A percentile compares a stretch with the other conserved stretches of the same genome.
phyloP scores from a whole-genome alignment of 1,139 yeast species.

The Debaryomyces coudertii region DNA sequence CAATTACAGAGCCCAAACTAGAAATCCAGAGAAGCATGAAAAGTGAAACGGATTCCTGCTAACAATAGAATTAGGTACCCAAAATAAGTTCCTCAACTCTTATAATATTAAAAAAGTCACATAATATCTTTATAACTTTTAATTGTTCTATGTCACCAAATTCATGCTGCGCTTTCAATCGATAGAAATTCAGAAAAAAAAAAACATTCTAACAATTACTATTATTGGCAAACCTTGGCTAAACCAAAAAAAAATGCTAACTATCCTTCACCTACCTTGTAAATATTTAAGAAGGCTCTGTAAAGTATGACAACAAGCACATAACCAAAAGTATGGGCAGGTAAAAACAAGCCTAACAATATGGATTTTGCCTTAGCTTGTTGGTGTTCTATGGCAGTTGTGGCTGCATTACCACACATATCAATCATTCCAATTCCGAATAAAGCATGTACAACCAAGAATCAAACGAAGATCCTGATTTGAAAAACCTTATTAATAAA shows the following conservation, averaged over 20 bases:
- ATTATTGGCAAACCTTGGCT: constrained; percentile 59
- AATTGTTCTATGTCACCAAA: constrained; percentile 11
- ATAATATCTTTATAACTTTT: constrained; percentile 14
- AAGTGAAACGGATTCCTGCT: constrained; percentile 54
- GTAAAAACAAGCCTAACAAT: constrained; percentile 42
- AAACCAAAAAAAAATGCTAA: constrained; percentile 79
- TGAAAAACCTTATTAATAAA: constrained; percentile 11
- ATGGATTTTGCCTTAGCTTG: constrained; percentile 39
- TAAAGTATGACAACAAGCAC: constrained; percentile 39
- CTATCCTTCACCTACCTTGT: constrained; percentile 56
- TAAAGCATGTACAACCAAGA: constrained; percentile 56
- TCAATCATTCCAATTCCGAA: constrained; percentile 47
- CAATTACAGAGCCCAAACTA: constrained; percentile 53
- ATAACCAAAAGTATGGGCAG: constrained; percentile 44
- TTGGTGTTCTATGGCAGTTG: constrained; percentile 40
- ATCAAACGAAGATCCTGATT: constrained; percentile 29
- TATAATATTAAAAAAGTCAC: constrained; percentile 19
- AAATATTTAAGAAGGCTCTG: constrained; percentile 62
- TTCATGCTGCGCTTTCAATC: constrained; percentile 13
- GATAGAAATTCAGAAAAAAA: constrained; percentile 33
- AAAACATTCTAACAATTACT: constrained; percentile 30
- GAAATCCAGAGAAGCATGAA: constrained; percentile 61
- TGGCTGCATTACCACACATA: constrained; percentile 36
- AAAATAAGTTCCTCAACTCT: constrained; percentile 49
- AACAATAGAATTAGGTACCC: constrained; percentile 47